phyloP scores from a whole-genome alignment of 2,329 filamentous ascomycete species.

The Apiospora sp. region DNA sequence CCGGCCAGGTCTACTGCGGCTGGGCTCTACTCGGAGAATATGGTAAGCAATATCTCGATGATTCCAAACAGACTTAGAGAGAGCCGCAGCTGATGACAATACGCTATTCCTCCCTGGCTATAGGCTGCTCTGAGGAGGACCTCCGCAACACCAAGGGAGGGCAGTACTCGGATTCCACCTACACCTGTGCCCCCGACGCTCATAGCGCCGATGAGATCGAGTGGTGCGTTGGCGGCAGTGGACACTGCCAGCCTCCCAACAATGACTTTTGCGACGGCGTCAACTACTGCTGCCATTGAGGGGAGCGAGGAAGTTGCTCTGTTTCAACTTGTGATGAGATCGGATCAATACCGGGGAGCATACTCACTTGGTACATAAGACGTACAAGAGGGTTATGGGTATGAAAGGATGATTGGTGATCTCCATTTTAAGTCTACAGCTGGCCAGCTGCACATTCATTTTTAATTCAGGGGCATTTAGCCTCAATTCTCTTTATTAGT shows the following conservation, averaged over 20 bases:
- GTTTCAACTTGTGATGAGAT: neutral
- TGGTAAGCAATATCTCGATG: neutral
- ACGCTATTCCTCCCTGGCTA: neutral
- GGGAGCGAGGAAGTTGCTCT: neutral
- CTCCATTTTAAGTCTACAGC: neutral
- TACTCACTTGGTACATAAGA: neutral
- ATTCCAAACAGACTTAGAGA: too few species aligned
- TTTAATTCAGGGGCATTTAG: neutral
- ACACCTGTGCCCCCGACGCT: slow-evolving; percentile 14
- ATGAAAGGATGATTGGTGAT: neutral
- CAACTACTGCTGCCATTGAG: slow-evolving; percentile 20
- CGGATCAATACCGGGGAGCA: neutral
- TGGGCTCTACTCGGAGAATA: slow-evolving; percentile 3
- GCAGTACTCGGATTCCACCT: slow-evolving; percentile 18
- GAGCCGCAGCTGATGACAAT: too few species aligned
- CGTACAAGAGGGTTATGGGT: neutral
- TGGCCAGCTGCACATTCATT: slow-evolving; percentile 24
- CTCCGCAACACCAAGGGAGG: slow-evolving; percentile 23
- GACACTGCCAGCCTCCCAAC: slow-evolving; percentile 14
- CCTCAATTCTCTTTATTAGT: neutral
- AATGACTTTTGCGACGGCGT: neutral
- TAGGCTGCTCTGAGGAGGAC: slow-evolving; percentile 5
- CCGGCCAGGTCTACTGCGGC: slow-evolving; percentile 14
- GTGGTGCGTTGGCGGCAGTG: slow-evolving; percentile 1
- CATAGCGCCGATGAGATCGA: slow-evolving; percentile 19